Conservation (phyloP, 1,139 yeast species). For the Protomyces pachydermus region DNA sequence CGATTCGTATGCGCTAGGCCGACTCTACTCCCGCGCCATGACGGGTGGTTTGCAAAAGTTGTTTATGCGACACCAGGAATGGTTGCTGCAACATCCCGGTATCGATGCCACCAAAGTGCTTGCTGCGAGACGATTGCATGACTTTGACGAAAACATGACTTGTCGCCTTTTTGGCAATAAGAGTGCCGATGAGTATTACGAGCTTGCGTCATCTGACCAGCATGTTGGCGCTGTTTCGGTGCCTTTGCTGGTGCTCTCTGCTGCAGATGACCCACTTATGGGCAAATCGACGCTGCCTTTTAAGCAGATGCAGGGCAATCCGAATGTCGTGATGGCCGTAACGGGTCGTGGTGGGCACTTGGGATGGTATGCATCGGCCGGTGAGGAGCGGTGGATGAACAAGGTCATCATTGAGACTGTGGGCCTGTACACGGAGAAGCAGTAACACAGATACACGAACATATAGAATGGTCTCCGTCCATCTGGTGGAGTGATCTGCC, state of each 20-base stretch:
- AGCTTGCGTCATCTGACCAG: constrained; percentile 60
- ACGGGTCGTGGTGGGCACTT: constrained; percentile 87
- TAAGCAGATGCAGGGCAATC: constrained; percentile 58
- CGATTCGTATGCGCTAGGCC: constrained; percentile 54
- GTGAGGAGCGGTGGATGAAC: constrained; percentile 63
- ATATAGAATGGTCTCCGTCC: too few relatives aligned
- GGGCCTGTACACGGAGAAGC: not conserved
- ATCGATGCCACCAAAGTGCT: constrained; percentile 39
- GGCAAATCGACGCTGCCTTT: constrained; percentile 55
- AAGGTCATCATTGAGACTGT: constrained; percentile 57
- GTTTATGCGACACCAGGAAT: constrained; percentile 41
- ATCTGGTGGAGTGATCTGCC: too few relatives aligned
- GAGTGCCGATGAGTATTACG: constrained; percentile 67
- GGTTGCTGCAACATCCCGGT: constrained; percentile 45
- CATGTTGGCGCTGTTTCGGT: constrained; percentile 53
- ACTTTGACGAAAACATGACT: constrained; percentile 70
- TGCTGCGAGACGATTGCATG: constrained; percentile 44
- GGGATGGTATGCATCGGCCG: constrained; percentile 61
- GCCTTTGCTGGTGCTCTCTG: constrained; percentile 64
- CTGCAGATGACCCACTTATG: constrained; percentile 82
- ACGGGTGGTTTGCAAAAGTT: constrained; percentile 59
- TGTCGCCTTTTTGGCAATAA: constrained; percentile 70
- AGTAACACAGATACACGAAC: not conserved
- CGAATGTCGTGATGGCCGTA: constrained; percentile 59
- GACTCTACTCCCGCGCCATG: constrained; percentile 62